phyloP scores from a whole-genome alignment of 1,139 yeast genomes.

The Pneumocystis murina region DNA sequence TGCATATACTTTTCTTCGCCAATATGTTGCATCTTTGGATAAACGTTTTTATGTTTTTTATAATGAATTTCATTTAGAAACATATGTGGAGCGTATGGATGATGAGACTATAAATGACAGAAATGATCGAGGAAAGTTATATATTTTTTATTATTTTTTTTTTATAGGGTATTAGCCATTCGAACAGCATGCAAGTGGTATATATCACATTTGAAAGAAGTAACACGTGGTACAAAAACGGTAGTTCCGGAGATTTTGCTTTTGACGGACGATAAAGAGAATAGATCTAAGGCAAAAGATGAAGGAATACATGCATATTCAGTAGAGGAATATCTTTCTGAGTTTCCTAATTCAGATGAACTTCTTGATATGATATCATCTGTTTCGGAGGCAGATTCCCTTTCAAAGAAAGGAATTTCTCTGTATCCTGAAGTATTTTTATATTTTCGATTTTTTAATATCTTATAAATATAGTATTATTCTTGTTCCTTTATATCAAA shows the following conservation, averaged over 20 bases:
- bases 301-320: constrained; percentile 31
- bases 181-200: constrained; percentile 65
- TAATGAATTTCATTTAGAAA: constrained; percentile 70
- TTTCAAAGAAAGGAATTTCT: constrained; percentile 33
- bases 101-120: constrained; percentile 76
- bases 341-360: constrained; percentile 58
- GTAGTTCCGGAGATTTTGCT: constrained; percentile 41
- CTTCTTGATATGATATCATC: constrained; percentile 70
- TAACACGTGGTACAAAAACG: constrained; percentile 19
- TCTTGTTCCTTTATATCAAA: constrained; percentile 73
- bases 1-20: constrained; percentile 68
- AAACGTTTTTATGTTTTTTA: constrained; percentile 85
- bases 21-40: constrained; percentile 53
- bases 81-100: constrained; percentile 47
- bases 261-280: constrained; percentile 64
- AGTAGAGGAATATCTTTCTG: constrained; percentile 44
- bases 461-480: constrained; percentile 32
- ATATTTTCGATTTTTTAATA: not conserved
- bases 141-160: not conserved
- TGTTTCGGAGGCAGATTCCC: constrained; percentile 26
- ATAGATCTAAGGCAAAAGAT: constrained; percentile 40
- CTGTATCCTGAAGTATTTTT: constrained; percentile 41
- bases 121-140: constrained; percentile 44
- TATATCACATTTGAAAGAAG: constrained; percentile 40
- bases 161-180: constrained; percentile 35